Evolutionary conservation across 257 asterid species (phyloP).

Genomic region (Thymus quinquecostatus): DNA sequence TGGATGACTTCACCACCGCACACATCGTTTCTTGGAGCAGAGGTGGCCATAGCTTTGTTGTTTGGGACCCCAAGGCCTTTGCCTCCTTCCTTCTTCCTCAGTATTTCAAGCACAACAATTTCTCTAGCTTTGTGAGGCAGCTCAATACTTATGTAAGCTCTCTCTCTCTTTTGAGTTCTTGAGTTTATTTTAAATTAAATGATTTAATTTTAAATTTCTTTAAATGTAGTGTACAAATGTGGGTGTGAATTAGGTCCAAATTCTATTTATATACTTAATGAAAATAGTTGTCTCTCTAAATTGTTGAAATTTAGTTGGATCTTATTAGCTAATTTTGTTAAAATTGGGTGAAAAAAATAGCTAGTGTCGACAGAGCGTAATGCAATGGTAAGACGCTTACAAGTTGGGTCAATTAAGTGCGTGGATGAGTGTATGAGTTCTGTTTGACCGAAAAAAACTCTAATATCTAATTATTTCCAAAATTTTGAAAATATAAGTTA

Average conservation of each 20-base stretch:
- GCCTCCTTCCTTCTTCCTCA: constrained; percentile 52
- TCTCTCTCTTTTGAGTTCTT: not conserved
- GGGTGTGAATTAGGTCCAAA: not conserved
- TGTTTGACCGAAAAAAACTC: no score
- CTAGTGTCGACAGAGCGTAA: no score
- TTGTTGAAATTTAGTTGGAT: no score
- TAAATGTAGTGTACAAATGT: not conserved
- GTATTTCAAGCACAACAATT: constrained; percentile 75
- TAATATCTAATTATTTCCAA: no score
- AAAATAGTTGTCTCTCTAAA: no score
- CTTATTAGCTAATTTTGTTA: no score
- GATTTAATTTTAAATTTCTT: not conserved
- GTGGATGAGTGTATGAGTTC: no score
- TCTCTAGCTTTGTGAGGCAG: constrained; percentile 50
- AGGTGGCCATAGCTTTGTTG: constrained; percentile 74
- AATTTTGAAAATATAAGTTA: no score
- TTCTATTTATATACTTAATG: no score
- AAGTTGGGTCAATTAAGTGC: no score
- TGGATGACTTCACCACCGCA: constrained; percentile 53
- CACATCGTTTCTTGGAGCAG: constrained; percentile 74
- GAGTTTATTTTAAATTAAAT: not conserved
- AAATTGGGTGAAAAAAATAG: no score
- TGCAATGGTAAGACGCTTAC: no score
- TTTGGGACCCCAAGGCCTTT: constrained; percentile 72
- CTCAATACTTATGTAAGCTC: constrained; percentile 67